These are phyloP conservation scores for Wickerhamomyces bisporus DNA, from an alignment of 805 yeast species.

Conservation along the genomic window DNA sequence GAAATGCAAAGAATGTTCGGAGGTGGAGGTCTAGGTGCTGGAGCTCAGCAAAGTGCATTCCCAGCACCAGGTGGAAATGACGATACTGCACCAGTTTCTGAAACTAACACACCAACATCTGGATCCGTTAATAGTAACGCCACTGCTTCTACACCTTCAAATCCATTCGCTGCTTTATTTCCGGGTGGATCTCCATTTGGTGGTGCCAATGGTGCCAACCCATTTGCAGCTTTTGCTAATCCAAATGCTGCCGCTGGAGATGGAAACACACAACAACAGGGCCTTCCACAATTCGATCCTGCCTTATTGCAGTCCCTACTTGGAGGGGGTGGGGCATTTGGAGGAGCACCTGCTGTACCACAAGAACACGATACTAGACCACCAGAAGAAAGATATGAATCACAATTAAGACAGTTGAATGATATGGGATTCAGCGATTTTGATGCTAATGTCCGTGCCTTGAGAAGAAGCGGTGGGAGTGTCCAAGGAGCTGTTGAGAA, in stretches of 20 bases:
- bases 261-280: conserved; percentile 21
- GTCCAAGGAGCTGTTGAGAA: conserved; percentile 96
- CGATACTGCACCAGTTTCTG: too few relatives aligned
- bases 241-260: conserved; percentile 19
- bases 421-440: conserved; percentile 89
- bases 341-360: conserved; percentile 10
- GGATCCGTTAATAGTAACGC: conserved; percentile 9
- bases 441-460: conserved; percentile 85
- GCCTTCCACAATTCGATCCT: conserved; percentile 43
- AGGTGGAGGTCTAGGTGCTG: conserved; percentile 29
- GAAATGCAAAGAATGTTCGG: conserved; percentile 52
- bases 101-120: too few relatives aligned
- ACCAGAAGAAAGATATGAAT: conserved; percentile 73
- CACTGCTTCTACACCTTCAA: conserved; percentile 25
- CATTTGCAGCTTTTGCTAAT: conserved; percentile 33
- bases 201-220: conserved; percentile 33
- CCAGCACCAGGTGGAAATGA: conserved; percentile 44
- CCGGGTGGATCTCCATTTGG: conserved; percentile 27
- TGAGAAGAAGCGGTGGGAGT: conserved; percentile 93
- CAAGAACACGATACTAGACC: conserved; percentile 52
- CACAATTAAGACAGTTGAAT: conserved; percentile 67
- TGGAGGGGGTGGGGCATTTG: conserved; percentile 31
- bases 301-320: conserved; percentile 40
- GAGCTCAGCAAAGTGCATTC: conserved; percentile 30
- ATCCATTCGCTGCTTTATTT: conserved; percentile 49